Base-by-base conservation (phyloP, 2,329 filamentous ascomycete species). In the Xylariaceae sp. region DNA sequence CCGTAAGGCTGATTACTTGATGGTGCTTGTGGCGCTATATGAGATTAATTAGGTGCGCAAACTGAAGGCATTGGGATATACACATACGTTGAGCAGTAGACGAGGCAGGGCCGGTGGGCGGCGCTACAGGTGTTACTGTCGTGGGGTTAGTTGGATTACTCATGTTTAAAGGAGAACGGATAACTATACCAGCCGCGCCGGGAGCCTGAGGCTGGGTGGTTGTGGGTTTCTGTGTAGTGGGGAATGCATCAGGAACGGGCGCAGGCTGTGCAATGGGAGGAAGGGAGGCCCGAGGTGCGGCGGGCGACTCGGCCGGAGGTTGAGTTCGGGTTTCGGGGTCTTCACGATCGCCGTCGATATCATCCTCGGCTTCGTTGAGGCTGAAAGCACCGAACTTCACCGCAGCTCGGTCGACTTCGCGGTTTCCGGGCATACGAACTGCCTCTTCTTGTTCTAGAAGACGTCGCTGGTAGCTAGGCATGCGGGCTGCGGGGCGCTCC, bases 351-450 rank as follows among this genome's bases (percentile, higher is more conserved):
- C 94, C 92, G 71, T 98, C 95, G 62, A 96, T 91, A 69, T 97
- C 93, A 51, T 92, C 90, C 45, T 93, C 90, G 59, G 85, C 84
- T 50, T 88, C 92, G 71, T 91, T 93, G 69, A 99, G 76, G 71
- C 89, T 96, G 81, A 99, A 91, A 74, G 93, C 96, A 62, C 95
- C 95, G 73, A 99, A 99, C 73, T 98, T 94, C 45, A 99, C 92
- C 46, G 93, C 90, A 65, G 94, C 87, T 68, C 92, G 88, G 73
- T 98, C 94, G 24, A 99, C 90, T 50, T 95, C 93, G 66, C 95
- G 92, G 79, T 97, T 96, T 58, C 91, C 92, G 41, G 95, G 95
- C 94, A 99, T 97, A 64, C 96, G 92, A 36, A 99, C 95, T 57
- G 95, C 92, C 78, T 99, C 95, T 75, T 96, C 93, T 73, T 99